Conservation (phyloP, 2,329 filamentous ascomycete genomes). For the Curvularia sp. region DNA sequence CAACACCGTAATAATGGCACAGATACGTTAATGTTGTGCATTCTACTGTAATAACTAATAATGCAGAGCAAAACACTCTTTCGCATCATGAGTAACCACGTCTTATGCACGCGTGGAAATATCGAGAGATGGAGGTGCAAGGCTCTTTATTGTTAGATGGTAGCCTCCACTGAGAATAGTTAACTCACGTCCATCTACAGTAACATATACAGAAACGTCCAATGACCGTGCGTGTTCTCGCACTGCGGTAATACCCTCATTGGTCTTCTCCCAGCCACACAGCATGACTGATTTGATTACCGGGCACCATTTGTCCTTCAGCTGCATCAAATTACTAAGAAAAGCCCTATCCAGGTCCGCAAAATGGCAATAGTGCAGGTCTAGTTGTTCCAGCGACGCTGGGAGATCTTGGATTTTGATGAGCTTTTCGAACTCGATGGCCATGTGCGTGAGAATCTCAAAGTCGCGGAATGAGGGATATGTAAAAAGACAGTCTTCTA, state of each 20-base stretch:
- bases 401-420: conserved; percentile 1
- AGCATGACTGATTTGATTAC: conserved; percentile 1
- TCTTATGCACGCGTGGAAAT: no score
- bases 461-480: conserved; percentile 6
- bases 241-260: neutral
- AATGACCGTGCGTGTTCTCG: neutral
- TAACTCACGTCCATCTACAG: neutral
- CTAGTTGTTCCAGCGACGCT: neutral
- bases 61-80: no score
- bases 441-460: conserved; percentile 1
- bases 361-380: conserved; percentile 3
- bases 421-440: conserved; percentile 10
- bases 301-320: conserved; percentile 10
- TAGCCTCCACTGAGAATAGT: neutral
- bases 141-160: neutral
- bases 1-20: no score
- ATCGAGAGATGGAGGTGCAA: no score
- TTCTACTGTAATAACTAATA: no score
- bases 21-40: no score
- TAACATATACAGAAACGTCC: neutral
- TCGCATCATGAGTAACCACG: no score
- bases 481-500: neutral
- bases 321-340: neutral
- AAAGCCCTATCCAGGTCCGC: neutral
- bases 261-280: neutral